Evolutionary conservation across 1,284 basidiomycete genomes (phyloP).

Genomic region (Cryptococcus sp.): DNA sequence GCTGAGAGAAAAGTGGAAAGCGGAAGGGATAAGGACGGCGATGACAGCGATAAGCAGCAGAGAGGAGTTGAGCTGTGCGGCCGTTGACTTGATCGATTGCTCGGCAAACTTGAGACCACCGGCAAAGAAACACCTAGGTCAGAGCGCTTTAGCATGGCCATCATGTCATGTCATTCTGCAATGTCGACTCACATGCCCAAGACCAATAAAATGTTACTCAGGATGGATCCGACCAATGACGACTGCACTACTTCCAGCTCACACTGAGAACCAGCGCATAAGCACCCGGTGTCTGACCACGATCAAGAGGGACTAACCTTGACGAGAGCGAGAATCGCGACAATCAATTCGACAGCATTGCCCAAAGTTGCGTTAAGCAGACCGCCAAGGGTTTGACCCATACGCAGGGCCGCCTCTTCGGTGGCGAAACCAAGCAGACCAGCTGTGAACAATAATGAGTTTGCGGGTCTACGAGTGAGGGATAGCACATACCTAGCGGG

Average conservation of each 20-base stretch:
- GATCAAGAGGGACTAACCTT: slow-evolving; percentile 27
- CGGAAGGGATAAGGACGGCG: slow-evolving; percentile 55
- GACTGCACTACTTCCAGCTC: slow-evolving; percentile 59
- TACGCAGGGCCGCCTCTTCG: slow-evolving; percentile 74
- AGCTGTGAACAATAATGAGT: slow-evolving; percentile 67
- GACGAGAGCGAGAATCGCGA: slow-evolving; percentile 49
- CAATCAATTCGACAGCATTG: slow-evolving; percentile 56
- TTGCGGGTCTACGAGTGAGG: background rate
- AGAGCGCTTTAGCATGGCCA: background rate
- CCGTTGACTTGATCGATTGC: slow-evolving; percentile 52
- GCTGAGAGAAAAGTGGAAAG: slow-evolving; percentile 55
- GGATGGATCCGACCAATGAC: slow-evolving; percentile 60
- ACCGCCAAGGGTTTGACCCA: slow-evolving; percentile 78
- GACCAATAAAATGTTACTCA: slow-evolving; percentile 71
- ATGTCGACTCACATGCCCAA: slow-evolving; percentile 67
- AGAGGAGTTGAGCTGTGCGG: slow-evolving; percentile 55
- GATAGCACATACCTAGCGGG: slow-evolving; percentile 41
- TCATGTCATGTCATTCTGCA: background rate
- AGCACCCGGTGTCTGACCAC: background rate
- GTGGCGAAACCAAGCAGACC: slow-evolving; percentile 82
- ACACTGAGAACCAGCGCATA: slow-evolving; percentile 25
- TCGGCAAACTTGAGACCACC: slow-evolving; percentile 53
- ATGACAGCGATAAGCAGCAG: slow-evolving; percentile 58
- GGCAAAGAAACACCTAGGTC: slow-evolving; percentile 46
- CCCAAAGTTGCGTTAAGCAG: slow-evolving; percentile 81